Evolutionary conservation across 345 rosid genomes (phyloP).

Genomic region (Alliaria petiolata): DNA sequence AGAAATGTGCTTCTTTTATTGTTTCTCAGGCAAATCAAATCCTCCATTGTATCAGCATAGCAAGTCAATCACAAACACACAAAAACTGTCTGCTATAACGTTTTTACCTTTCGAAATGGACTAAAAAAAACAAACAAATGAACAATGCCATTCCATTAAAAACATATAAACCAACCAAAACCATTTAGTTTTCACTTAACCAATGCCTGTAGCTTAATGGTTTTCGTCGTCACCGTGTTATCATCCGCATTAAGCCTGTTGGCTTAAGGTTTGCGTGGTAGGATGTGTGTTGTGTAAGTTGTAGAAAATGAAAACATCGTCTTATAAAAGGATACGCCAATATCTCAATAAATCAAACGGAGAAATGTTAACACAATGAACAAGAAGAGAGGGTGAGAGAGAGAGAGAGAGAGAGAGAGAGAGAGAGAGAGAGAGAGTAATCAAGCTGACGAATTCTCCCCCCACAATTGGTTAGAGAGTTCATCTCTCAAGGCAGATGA

Average conservation of each 20-base stretch:
- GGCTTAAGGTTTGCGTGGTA: background rate
- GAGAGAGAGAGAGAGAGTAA: background rate
- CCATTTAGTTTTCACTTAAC: background rate
- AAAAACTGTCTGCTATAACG: background rate
- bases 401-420: too few species aligned
- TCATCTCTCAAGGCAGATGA: constrained; percentile 44
- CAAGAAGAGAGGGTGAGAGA: background rate
- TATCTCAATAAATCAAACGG: background rate
- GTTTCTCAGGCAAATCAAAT: constrained; percentile 11
- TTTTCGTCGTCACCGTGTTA: background rate
- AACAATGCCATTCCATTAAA: background rate
- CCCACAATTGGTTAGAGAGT: constrained; percentile 42
- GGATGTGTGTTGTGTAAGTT: background rate
- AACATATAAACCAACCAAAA: too few species aligned
- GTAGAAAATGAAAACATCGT: background rate
- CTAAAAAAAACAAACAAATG: background rate
- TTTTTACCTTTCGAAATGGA: background rate
- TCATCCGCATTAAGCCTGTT: too few species aligned
- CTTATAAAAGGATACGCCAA: background rate
- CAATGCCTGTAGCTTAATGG: background rate
- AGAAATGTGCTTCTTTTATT: constrained; percentile 9
- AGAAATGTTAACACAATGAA: background rate
- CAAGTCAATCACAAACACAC: background rate
- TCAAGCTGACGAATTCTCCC: constrained; percentile 26
- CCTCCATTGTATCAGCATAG: background rate